A percentile compares a stretch with the other conserved stretches of the same genome.
Conservation (phyloP, 2,329 filamentous ascomycete species). For the Pseudogymnoascus destructans region DNA sequence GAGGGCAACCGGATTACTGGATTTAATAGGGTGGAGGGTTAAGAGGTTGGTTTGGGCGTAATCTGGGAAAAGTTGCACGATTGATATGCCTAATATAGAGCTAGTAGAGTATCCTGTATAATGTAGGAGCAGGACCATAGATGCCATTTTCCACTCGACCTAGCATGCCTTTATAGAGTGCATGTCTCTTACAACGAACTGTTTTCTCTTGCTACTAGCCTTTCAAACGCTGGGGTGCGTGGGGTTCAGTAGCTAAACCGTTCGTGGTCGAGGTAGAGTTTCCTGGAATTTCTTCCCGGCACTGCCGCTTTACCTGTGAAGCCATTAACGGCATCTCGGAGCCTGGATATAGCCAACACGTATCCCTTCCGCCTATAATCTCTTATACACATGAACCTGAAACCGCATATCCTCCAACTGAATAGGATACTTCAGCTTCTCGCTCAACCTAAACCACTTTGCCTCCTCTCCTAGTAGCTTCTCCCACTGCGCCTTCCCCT, state of each 20-base stretch:
- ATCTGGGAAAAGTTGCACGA: neutral
- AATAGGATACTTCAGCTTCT: conserved; percentile 63
- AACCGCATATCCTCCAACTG: conserved; percentile 89
- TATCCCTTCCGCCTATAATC: conserved; percentile 19
- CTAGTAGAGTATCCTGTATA: neutral
- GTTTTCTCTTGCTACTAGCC: neutral
- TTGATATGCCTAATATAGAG: neutral
- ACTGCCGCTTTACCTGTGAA: neutral
- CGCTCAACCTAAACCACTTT: conserved; percentile 67
- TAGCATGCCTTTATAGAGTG: neutral
- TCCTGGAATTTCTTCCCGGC: neutral
- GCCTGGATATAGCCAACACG: neutral
- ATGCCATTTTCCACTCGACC: neutral
- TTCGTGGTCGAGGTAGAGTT: neutral
- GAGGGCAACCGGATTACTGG: conserved; percentile 72
- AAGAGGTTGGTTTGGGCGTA: conserved; percentile 84
- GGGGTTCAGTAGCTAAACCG: neutral
- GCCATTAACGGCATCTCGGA: too few species aligned
- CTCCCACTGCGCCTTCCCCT: conserved; percentile 44
- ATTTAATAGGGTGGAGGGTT: conserved; percentile 76
- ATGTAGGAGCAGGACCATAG: neutral
- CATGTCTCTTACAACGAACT: neutral
- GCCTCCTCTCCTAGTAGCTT: conserved; percentile 66
- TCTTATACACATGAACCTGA: conserved; percentile 71
- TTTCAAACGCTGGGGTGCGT: neutral